Conservation (phyloP, 768 basidiomycete species). For the Tulasnella calospora region DNA sequence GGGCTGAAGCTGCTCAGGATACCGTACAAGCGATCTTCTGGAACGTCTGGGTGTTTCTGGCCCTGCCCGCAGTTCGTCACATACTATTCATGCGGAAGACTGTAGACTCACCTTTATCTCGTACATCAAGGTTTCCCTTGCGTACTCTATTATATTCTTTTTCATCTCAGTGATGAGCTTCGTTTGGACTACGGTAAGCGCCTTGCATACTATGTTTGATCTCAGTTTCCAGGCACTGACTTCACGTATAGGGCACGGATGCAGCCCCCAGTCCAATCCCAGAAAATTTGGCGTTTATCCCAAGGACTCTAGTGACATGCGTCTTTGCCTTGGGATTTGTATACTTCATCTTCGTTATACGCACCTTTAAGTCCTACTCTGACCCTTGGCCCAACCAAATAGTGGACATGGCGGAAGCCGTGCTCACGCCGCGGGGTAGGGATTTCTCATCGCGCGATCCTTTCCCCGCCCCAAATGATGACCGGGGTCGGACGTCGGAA, state of each 20-base stretch:
- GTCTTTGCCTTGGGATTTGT: conserved; percentile 21
- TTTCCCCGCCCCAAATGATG: neutral
- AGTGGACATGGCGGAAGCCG: neutral
- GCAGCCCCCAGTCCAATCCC: neutral
- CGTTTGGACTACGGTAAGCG: conserved; percentile 24
- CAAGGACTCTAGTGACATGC: conserved; percentile 21
- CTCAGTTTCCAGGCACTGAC: neutral
- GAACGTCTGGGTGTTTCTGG: conserved; percentile 30
- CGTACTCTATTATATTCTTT: conserved; percentile 26
- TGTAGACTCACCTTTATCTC: neutral
- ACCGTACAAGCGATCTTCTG: conserved; percentile 25
- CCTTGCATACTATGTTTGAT: neutral
- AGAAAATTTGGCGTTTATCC: conserved; percentile 9
- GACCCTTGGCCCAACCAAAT: conserved; percentile 14
- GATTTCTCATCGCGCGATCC: neutral
- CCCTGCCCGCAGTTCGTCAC: conserved; percentile 20
- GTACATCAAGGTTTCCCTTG: conserved; percentile 11
- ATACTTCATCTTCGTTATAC: conserved; percentile 23
- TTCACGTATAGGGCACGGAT: conserved; percentile 10
- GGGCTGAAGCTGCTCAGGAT: conserved; percentile 28
- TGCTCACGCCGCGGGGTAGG: neutral
- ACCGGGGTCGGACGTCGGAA: neutral
- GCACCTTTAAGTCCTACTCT: conserved; percentile 24
- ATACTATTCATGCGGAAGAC: neutral
- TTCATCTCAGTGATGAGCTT: conserved; percentile 25